Evolutionary conservation across 495 filamentous ascomycete genomes (phyloP).

Genomic region (Hypoxylon rickii): DNA sequence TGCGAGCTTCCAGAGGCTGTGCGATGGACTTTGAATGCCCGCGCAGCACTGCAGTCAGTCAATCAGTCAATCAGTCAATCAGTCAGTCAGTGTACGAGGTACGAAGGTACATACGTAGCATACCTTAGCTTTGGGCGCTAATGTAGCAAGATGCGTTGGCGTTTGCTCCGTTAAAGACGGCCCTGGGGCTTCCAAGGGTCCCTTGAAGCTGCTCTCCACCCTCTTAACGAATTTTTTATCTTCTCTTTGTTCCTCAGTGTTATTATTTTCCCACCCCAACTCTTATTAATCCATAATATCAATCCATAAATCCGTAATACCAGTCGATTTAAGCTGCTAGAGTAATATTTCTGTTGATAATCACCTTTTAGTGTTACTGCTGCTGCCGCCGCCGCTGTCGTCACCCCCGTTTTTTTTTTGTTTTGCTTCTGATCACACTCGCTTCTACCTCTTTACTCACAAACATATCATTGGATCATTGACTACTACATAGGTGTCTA

Average conservation of each 20-base stretch:
- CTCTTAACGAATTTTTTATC: slow-evolving; percentile 23
- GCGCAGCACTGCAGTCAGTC: no score
- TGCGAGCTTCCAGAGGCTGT: no score
- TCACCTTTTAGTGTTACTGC: no score
- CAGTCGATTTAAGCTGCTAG: no score
- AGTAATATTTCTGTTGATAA: slow-evolving; percentile 14
- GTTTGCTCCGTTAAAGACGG: slow-evolving; percentile 19
- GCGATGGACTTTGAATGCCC: no score
- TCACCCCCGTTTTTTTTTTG: slow-evolving; percentile 4
- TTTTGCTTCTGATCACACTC: neutral
- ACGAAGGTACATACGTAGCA: slow-evolving; percentile 29
- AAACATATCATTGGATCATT: slow-evolving; percentile 2
- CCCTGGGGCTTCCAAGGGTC: slow-evolving; percentile 33
- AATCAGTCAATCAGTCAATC: no score
- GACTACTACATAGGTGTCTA: no score
- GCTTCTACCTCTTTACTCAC: slow-evolving; percentile 5
- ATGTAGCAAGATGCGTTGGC: slow-evolving; percentile 38
- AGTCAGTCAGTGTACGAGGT: neutral
- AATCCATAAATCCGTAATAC: slow-evolving; percentile 12
- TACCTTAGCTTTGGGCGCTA: slow-evolving; percentile 28
- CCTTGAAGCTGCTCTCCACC: slow-evolving; percentile 9
- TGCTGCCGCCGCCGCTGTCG: slow-evolving; percentile 10
- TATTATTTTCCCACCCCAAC: slow-evolving; percentile 8
- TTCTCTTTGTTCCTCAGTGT: slow-evolving; percentile 4
- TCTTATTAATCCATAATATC: slow-evolving; percentile 11